Base-by-base conservation (phyloP, 2,329 filamentous ascomycete species). In the Trichoderma endophyticum region DNA sequence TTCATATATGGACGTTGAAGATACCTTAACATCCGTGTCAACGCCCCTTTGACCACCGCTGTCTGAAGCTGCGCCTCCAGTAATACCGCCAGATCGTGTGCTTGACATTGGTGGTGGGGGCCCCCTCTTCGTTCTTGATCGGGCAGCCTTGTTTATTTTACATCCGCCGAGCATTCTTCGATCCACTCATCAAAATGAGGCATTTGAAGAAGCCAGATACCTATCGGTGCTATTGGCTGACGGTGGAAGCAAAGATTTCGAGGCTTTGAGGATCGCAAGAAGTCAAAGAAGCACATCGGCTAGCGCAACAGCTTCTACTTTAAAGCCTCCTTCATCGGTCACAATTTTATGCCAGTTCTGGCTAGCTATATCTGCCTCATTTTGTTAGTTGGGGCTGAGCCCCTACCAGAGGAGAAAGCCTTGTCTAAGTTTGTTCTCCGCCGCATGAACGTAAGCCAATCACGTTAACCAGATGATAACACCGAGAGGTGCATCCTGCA, bases 291-390 rank as follows among this genome's bases (percentile, higher is more conserved):
- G 2, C 36, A 8, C 36, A 39, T 7, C 7, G 15, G 1, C 15
- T 48, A 9, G 39, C 39, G 3, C 18, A 48, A 48, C 18, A n/a
- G 18, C 6, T 11, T 18, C 3, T 1, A 48, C 9, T n/a, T 48
- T 5, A n/a, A 48, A 7, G 7, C 18, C 1, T 7, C 39, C 39
- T 11, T 48, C 39, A 48, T 0, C 18, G 15, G 18, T 48, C 18
- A 1, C 18, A 9, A 1, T 0, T 15, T 39, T 15, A 15, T 3
- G 14, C 34, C 34, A 15, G 0, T n/a, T 43, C 39, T n/a, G 2
- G 7, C 39, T 9, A 15, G 8, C 18, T 3, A 12, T 34, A 8
- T 43, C 6, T 48, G 39, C 3, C 43, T 48, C 2, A 48, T 48
- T n/a, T n/a, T 48, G 43, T 11, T n/a, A 1, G 2, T 21, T 21